Base-by-base conservation (phyloP, 495 filamentous ascomycete species). In the Penicillium coprophilum region DNA sequence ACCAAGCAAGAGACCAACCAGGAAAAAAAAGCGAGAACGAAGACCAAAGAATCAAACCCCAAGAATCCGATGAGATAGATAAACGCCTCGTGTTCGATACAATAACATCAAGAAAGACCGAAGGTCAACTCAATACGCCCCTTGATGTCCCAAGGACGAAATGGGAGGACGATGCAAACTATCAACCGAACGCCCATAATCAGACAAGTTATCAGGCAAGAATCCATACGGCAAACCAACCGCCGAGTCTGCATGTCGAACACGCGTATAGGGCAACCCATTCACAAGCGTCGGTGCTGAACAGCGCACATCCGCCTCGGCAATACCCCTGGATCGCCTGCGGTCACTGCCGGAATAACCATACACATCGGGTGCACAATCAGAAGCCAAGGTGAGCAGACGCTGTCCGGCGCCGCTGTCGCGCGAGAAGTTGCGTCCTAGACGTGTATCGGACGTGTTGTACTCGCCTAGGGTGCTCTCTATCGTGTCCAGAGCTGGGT, bases 211-310 rank as follows among this genome's bases (percentile, higher is more conserved):
- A 39, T 72, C 67, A 3, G 58, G 43, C 9, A 58, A 40, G 31
- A 66, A 12, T 9, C 40, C 53, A 52, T 56, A 63, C 2, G 58
- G 39, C 32, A 58, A 60, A 4, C 58, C 43, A 11, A 55, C 52
- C 15, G 31, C 45, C 28, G 55, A 50, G 6, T 67, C 64, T 13
- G 59, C 12, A 28, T 62, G 69, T 39, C 61, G 63, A 7, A 72
- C 65, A 21, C 67, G 69, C 13, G 62, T 71, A 41, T 79, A 78
- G 1, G 67, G 63, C n/a, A 76, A 45, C 0, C 76, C 76, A 30
- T 64, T 76, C 31, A 76, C 56, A 36, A 77, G 58, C 1, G 69
- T 72, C 0, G 58, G 56, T 9, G 62, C 60, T 6, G 59, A 52
- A 23, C 32, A 56, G 2, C 61, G 55, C 20, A 27, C 8, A 17